Evolutionary conservation across 148 eudicot species (phyloP), one percentile per base, ranked within the genome.

Genomic region (Rhododendron simsii): DNA sequence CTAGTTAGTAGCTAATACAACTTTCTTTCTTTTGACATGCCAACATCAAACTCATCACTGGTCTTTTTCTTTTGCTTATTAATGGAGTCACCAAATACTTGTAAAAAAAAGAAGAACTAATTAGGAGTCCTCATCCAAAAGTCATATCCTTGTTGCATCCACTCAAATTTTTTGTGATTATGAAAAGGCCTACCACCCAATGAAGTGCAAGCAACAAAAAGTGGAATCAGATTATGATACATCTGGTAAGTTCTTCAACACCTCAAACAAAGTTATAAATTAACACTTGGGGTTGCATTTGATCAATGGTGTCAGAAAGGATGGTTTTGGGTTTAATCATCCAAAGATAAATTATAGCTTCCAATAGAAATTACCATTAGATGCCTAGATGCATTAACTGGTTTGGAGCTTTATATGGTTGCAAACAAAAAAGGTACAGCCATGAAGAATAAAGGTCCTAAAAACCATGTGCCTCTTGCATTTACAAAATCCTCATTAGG

Each of bases 401-500:
- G 14, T 45, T 21, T 78, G 81, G 81, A 78, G 81, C 35, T 78
- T 41, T 47, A 78, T 78, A 48, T 9, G 35, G 7, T 26, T 78
- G 33, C 57, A 47, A 78, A n/a, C 37, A 14, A 47, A 50, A 78
- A 50, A 21, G 3, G 81, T 44, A 77, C 51, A 39, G 47, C 79
- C 79, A 18, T 20, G 44, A 76, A n/a, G 48, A 33, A 44, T 9
- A 41, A 41, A 2, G 45, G 50, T 77, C 80, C 51, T 77, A 21
- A 41, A 41, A 74, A 44, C 13, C 20, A 47, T 26, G 57, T 45
- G 30, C 47, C 26, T 44, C 57, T 21, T 26, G 81, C 53, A 14
- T 78, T n/a, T 47, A 12, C 21, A 47, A 28, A 26, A 78, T 47
- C 81, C 81, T 47, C 57, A 47, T 78, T 78, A 78, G 81, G 81